Conservation (phyloP, 148 eudicot species). For the Silene latifolia region DNA sequence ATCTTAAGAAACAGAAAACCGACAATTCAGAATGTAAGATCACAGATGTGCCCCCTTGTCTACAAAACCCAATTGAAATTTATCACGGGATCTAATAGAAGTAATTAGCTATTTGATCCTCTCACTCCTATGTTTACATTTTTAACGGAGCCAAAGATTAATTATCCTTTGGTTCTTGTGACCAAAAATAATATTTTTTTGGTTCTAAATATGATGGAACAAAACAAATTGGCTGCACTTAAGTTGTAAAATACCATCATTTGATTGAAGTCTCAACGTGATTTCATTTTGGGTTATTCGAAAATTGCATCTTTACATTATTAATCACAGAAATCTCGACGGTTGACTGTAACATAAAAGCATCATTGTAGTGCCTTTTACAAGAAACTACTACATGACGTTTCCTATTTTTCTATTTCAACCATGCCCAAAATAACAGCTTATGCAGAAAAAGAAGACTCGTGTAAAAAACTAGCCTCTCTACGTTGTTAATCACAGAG, state of each 20-base stretch:
- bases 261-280: background rate
- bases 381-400: background rate
- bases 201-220: background rate
- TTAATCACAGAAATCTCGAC: background rate
- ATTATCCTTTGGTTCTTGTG: background rate
- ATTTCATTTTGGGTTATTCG: background rate
- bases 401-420: background rate
- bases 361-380: background rate
- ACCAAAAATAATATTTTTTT: background rate
- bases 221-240: background rate
- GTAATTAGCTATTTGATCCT: background rate
- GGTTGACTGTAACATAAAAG: constrained; percentile 4
- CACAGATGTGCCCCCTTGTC: background rate
- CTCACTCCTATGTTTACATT: background rate
- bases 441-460: too few species aligned
- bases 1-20: constrained; percentile 2
- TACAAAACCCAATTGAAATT: background rate
- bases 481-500: background rate
- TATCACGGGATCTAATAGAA: background rate
- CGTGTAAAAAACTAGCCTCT: background rate
- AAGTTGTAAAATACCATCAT: background rate
- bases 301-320: background rate
- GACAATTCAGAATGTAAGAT: background rate
- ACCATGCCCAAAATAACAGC: background rate
- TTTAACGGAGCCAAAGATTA: background rate